Conservation (phyloP, 148 eudicot genomes). For the Camellia japonica region DNA sequence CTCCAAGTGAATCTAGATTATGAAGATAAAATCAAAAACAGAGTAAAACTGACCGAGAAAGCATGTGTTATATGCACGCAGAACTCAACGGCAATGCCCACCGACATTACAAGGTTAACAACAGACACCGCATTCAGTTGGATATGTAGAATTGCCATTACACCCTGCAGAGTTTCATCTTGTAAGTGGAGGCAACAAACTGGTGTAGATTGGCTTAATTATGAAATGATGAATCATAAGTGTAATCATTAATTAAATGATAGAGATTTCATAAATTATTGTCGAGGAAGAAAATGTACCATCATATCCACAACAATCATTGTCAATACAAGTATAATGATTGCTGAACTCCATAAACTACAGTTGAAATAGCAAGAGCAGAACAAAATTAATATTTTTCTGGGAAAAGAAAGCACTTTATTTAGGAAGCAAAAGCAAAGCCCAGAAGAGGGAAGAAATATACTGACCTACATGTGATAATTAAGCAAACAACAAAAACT, state of each 20-base stretch:
- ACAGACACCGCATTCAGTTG: conserved; percentile 98
- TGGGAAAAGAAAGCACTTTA: not conserved
- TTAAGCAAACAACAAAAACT: conserved; percentile 79
- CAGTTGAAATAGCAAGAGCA: conserved; percentile 21
- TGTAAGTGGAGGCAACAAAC: conserved; percentile 17
- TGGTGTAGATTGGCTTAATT: not conserved
- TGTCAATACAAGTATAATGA: conserved; percentile 73
- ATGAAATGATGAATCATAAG: not conserved
- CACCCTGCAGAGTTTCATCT: conserved; percentile 61
- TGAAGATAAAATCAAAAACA: conserved; percentile 13
- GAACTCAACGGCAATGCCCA: conserved; percentile 97
- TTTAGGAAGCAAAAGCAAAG: conserved; percentile 10
- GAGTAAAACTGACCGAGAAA: conserved; percentile 69
- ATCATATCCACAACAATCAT: conserved; percentile 92
- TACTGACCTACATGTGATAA: conserved; percentile 90
- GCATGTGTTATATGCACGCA: conserved; percentile 99
- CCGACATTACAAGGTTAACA: conserved; percentile 96
- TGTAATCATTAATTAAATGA: not conserved
- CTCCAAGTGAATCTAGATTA: not conserved
- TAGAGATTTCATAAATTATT: not conserved
- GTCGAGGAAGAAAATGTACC: conserved; percentile 48
- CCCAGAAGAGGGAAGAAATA: conserved; percentile 17
- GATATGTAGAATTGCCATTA: conserved; percentile 89
- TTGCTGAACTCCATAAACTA: conserved; percentile 93
- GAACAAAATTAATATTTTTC: not conserved